A percentile compares a stretch with the other conserved stretches of the same genome.
These are phyloP conservation scores for Claviceps spartinae DNA, from an alignment of 2,329 filamentous ascomycete genomes.

Conservation along the genomic window DNA sequence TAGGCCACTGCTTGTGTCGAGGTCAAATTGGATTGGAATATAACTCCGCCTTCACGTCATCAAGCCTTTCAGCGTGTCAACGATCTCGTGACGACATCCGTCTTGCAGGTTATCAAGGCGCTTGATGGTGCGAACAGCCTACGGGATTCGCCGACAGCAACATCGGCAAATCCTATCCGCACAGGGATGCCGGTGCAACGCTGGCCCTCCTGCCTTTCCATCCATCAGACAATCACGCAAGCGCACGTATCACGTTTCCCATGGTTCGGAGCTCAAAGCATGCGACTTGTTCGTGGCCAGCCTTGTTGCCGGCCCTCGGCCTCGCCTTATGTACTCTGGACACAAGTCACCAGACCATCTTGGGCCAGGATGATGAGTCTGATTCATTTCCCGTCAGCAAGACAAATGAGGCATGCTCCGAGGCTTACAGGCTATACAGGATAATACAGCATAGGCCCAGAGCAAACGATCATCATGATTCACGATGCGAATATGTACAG, in stretches of 20 bases:
- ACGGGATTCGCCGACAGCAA: conserved; percentile 4
- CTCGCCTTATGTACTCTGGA: background rate
- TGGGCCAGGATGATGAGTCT: background rate
- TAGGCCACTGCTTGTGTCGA: too few species aligned
- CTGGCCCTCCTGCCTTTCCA: background rate
- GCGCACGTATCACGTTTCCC: background rate
- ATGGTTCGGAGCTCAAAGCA: background rate
- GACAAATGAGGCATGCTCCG: background rate
- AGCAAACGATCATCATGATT: background rate
- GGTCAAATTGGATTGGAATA: too few species aligned
- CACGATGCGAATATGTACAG: too few species aligned
- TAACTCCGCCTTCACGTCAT: too few species aligned
- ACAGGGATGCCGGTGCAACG: background rate
- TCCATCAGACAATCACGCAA: background rate
- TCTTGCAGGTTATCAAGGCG: background rate
- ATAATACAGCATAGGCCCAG: background rate
- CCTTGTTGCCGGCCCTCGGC: background rate
- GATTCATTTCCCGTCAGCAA: background rate
- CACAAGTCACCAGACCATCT: background rate
- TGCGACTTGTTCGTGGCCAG: background rate
- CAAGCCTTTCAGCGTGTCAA: too few species aligned
- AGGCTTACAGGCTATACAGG: background rate
- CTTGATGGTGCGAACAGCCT: background rate
- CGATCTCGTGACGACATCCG: too few species aligned
- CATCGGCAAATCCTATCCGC: conserved; percentile 5